phyloP scores from a whole-genome alignment of 352 stramenopile species.

The Pythium sukuiense region DNA sequence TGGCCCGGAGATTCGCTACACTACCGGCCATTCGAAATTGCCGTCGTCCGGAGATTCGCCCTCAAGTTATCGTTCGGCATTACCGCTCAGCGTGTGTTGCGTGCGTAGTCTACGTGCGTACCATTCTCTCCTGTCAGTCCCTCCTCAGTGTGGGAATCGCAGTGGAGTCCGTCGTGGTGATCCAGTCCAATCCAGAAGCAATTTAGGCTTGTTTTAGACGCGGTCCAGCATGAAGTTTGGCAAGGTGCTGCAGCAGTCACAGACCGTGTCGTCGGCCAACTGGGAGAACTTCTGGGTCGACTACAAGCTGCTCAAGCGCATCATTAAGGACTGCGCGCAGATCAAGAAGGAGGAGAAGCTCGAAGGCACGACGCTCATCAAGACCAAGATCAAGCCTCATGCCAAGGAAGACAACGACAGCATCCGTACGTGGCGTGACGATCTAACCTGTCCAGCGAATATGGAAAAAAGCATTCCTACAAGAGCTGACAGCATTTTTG shows the following conservation, averaged over 20 bases:
- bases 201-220: not conserved
- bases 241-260: constrained; percentile 86
- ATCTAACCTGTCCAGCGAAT: not conserved
- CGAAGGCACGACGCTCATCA: constrained; percentile 66
- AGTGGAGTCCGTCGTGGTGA: not conserved
- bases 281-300: constrained; percentile 84
- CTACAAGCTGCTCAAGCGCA: constrained; percentile 89
- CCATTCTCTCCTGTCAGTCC: too few species aligned
- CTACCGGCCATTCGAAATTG: constrained; percentile 1
- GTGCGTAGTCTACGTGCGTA: too few species aligned
- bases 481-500: not conserved
- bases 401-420: constrained; percentile 86
- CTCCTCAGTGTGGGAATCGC: not conserved
- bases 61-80: not conserved
- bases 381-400: constrained; percentile 77
- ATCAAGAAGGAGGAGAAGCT: constrained; percentile 87
- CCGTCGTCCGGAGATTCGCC: constrained; percentile 2
- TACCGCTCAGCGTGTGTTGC: not conserved
- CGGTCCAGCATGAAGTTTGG: constrained; percentile 76
- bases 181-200: not conserved
- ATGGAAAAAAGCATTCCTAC: not conserved
- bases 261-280: constrained; percentile 72
- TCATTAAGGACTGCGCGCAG: constrained; percentile 90
- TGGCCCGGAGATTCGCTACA: constrained; percentile 4
- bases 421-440: constrained; percentile 73